A percentile compares a stretch with the other conserved stretches of the same genome.
Conservation (phyloP, 768 basidiomycete genomes). For the Psilocybe sp. region DNA sequence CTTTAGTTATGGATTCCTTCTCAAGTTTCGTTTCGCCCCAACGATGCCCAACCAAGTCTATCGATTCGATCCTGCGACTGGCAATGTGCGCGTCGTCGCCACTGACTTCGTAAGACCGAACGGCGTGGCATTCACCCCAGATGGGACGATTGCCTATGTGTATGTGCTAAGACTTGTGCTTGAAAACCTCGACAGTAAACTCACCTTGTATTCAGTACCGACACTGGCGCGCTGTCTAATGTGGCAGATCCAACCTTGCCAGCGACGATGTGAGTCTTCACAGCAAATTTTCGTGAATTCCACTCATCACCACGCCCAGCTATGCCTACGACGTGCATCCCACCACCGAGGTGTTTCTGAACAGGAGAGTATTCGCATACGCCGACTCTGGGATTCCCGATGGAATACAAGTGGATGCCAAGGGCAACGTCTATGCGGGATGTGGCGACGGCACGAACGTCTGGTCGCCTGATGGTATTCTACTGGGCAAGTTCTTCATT, state of each 20-base stretch:
- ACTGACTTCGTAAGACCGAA: slow-evolving; percentile 69
- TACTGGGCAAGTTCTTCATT: slow-evolving; percentile 4
- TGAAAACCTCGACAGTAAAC: neutral
- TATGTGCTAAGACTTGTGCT: slow-evolving; percentile 14
- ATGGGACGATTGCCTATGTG: slow-evolving; percentile 66
- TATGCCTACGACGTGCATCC: slow-evolving; percentile 68
- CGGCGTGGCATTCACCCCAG: slow-evolving; percentile 65
- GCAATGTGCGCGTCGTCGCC: slow-evolving; percentile 66
- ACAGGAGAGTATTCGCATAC: slow-evolving; percentile 67
- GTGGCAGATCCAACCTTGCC: slow-evolving; percentile 50
- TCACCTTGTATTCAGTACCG: slow-evolving; percentile 30
- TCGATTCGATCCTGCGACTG: slow-evolving; percentile 62
- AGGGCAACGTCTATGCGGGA: slow-evolving; percentile 63
- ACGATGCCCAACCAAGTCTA: slow-evolving; percentile 75
- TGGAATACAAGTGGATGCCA: slow-evolving; percentile 60
- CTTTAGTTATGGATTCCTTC: slow-evolving; percentile 56
- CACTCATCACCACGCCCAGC: slow-evolving; percentile 25
- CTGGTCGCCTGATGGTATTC: slow-evolving; percentile 42
- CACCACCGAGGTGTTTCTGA: slow-evolving; percentile 43
- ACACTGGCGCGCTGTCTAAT: slow-evolving; percentile 36
- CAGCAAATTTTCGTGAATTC: neutral
- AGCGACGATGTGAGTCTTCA: slow-evolving; percentile 55
- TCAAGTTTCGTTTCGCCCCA: slow-evolving; percentile 62
- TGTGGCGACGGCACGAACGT: slow-evolving; percentile 68
- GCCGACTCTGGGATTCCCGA: slow-evolving; percentile 63